phyloP scores from a whole-genome alignment of 2,329 filamentous ascomycete species.

The Cladophialophora bantiana region DNA sequence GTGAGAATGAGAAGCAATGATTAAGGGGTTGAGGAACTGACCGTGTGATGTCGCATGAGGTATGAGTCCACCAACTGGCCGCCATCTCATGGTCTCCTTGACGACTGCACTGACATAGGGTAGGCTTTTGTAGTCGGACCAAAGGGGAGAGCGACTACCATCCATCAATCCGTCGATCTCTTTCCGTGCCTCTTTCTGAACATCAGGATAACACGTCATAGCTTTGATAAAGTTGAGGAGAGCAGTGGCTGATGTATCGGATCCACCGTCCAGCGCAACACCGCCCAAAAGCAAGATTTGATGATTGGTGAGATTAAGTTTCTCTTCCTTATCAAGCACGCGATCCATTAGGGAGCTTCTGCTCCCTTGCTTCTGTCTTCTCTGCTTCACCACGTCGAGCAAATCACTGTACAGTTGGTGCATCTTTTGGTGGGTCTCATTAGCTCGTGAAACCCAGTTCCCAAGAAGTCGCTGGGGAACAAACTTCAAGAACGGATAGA shows the following conservation, averaged over 20 bases:
- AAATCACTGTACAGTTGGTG: slow-evolving; percentile 51
- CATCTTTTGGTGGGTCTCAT: slow-evolving; percentile 51
- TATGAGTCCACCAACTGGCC: slow-evolving; percentile 54
- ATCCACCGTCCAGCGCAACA: slow-evolving; percentile 46
- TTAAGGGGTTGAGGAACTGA: slow-evolving; percentile 32
- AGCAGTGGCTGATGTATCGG: slow-evolving; percentile 51
- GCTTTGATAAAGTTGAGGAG: slow-evolving; percentile 57
- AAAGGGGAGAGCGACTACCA: slow-evolving; percentile 42
- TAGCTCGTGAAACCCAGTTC: slow-evolving; percentile 50
- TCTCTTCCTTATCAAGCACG: slow-evolving; percentile 48
- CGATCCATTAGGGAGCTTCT: slow-evolving; percentile 50
- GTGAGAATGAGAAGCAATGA: slow-evolving; percentile 10
- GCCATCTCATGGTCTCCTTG: slow-evolving; percentile 48
- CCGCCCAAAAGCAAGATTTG: slow-evolving; percentile 49
- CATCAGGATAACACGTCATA: slow-evolving; percentile 56
- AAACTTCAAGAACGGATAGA: slow-evolving; percentile 53
- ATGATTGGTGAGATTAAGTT: slow-evolving; percentile 46
- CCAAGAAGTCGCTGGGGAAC: slow-evolving; percentile 52
- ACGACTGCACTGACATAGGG: slow-evolving; percentile 46
- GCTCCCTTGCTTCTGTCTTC: slow-evolving; percentile 42
- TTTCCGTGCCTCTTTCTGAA: slow-evolving; percentile 52
- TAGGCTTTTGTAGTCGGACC: slow-evolving; percentile 43
- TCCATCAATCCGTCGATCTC: slow-evolving; percentile 52
- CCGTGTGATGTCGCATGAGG: slow-evolving; percentile 50
- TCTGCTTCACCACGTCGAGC: slow-evolving; percentile 43